Base-by-base conservation (phyloP, 2,329 filamentous ascomycete species). In the Zymoseptoria passerinii region DNA sequence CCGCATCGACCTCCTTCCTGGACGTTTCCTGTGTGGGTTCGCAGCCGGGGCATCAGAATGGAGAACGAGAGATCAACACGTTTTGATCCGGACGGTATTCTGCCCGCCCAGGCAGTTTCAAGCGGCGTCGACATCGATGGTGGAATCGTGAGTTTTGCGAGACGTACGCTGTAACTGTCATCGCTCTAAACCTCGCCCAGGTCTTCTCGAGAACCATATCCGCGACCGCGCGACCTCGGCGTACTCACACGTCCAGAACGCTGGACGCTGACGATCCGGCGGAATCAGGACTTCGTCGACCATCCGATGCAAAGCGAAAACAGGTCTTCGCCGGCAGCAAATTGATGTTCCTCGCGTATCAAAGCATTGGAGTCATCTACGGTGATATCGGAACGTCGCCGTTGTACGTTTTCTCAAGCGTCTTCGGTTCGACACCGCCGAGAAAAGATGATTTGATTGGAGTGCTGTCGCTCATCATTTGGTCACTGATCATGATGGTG, bases 391-490 rank as follows among this genome's bases (percentile, higher is more conserved):
- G 84, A 58, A 83, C 76, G 5, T 83, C 80, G 60, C 85, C 84
- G n/a, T 80, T 89, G 18, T 89, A 89, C 66, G 85, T 88, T 18
- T 88, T 76, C 70, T 87, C 84, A 18, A 85, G 82, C n/a, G 87
- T 83, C 0, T 89, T 89, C 66, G 75, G 78, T 27, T 54, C 19
- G 20, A 60, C 49, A 16, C 72, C 74, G 2, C 84, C 84, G 0
- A 76, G 73, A 6, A 80, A 80, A 63, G 76, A 81, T 20, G 82
- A 87, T 63, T 75, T 89, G 2, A 75, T 87, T 51, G 83, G 85
- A 52, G 84, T 82, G 0, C 74, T 88, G 1, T 88, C 85, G 3
- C 79, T 89, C 50, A 82, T 89, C 61, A 81, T 89, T 51, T 89
- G 85, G 86, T 81, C 84, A 0, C 72, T 89, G 35, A 86, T 83